phyloP scores from a whole-genome alignment of 2,329 filamentous ascomycete species.

The Fragosphaeria purpurea region DNA sequence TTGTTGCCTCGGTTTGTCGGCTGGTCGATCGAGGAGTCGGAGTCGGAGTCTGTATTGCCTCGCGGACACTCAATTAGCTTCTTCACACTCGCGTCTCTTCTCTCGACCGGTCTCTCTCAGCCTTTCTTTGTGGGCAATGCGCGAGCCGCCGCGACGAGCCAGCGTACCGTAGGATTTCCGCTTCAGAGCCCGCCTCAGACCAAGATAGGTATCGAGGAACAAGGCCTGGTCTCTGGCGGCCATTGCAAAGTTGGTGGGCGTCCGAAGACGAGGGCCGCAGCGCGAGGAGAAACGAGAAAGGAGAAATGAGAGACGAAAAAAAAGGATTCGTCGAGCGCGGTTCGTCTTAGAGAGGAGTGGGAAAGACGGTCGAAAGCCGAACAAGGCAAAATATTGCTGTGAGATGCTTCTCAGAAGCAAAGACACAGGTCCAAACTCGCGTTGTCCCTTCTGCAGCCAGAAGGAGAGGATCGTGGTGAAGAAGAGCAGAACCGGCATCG shows the following conservation, averaged over 20 bases:
- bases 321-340: too few relatives aligned
- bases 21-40: slow-evolving; percentile 60
- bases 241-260: slow-evolving; percentile 3
- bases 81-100: neutral
- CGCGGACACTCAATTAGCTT: neutral
- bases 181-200: slow-evolving; percentile 15
- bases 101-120: too few relatives aligned
- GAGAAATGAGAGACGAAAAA: too few relatives aligned
- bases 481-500: neutral
- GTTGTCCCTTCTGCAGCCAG: neutral
- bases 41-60: slow-evolving; percentile 57
- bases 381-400: too few relatives aligned
- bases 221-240: slow-evolving; percentile 14
- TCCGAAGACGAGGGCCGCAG: too few relatives aligned
- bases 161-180: slow-evolving; percentile 13
- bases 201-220: slow-evolving; percentile 13
- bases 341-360: too few relatives aligned
- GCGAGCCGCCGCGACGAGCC: too few relatives aligned
- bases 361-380: too few relatives aligned
- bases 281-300: neutral
- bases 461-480: neutral
- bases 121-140: too few relatives aligned
- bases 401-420: too few relatives aligned
- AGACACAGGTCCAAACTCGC: too few relatives aligned
- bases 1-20: slow-evolving; percentile 70